Conservation (phyloP, 2,329 filamentous ascomycete species). For the Colletotrichum tofieldiae region DNA sequence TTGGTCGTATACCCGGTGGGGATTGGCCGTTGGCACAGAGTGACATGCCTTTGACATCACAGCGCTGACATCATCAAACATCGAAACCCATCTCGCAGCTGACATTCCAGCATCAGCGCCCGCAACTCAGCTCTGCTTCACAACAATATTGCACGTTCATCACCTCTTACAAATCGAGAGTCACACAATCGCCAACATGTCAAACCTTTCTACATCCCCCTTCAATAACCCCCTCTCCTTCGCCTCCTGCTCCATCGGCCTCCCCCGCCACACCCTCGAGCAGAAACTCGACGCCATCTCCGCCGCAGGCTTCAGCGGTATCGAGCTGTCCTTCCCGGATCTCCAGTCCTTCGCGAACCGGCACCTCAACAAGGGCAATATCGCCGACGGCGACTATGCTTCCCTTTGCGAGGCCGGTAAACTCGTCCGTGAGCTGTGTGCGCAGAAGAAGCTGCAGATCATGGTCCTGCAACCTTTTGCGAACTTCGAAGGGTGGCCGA, state of each 20-base stretch:
- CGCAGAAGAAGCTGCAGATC: conserved; percentile 70
- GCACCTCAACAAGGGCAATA: conserved; percentile 62
- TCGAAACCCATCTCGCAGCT: background rate
- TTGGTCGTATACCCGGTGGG: background rate
- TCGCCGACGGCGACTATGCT: conserved; percentile 72
- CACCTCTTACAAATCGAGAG: too few relatives aligned
- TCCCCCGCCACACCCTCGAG: conserved; percentile 65
- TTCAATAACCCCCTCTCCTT: conserved; percentile 62
- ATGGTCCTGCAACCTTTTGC: conserved; percentile 83
- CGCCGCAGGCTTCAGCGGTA: conserved; percentile 75
- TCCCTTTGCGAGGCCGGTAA: conserved; percentile 68
- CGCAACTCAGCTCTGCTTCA: background rate
- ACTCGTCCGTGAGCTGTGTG: conserved; percentile 69
- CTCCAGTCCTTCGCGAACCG: conserved; percentile 73
- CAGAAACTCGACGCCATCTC: conserved; percentile 75
- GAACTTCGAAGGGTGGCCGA: conserved; percentile 83
- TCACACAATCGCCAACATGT: background rate
- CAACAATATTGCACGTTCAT: background rate
- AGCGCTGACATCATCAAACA: conserved; percentile 35
- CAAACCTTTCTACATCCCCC: background rate
- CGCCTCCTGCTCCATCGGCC: conserved; percentile 68
- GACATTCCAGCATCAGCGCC: too few relatives aligned
- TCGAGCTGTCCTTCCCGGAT: conserved; percentile 84
- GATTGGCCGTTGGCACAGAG: background rate
- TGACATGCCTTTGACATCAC: conserved; percentile 41